Evolutionary conservation across 1,139 yeast genomes (phyloP).

Genomic region (Candida neerlandica): DNA sequence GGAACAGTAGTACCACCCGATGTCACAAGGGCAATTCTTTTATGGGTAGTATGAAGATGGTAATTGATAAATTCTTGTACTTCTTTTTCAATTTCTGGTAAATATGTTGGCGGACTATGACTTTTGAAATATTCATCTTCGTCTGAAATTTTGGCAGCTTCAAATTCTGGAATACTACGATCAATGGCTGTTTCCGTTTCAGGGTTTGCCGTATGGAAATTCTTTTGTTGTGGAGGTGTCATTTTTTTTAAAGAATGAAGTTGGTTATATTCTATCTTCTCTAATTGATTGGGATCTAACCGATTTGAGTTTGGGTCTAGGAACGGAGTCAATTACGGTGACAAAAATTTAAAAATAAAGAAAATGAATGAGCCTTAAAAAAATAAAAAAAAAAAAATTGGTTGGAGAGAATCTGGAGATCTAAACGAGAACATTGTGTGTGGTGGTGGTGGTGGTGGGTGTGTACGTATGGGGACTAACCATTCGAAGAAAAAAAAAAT

Average conservation of each 20-base stretch:
- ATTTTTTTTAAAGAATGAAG: not conserved
- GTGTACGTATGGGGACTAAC: not conserved
- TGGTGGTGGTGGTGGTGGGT: not conserved
- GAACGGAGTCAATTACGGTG: too few relatives aligned
- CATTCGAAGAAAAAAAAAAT: not conserved
- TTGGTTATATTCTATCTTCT: too few relatives aligned
- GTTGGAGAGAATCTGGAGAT: constrained; percentile 1
- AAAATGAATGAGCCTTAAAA: not conserved
- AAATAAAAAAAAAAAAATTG: not conserved
- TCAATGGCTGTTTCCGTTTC: constrained; percentile 77
- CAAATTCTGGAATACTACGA: constrained; percentile 71
- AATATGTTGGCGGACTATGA: constrained; percentile 74
- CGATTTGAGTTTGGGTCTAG: not conserved
- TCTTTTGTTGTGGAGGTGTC: constrained; percentile 22
- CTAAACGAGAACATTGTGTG: not conserved
- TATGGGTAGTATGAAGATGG: constrained; percentile 39
- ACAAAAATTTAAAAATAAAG: too few relatives aligned
- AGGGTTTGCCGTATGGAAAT: constrained; percentile 67
- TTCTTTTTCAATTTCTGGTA: constrained; percentile 59
- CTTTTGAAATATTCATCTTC: constrained; percentile 75
- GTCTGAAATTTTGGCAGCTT: constrained; percentile 72
- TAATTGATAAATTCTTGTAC: constrained; percentile 60
- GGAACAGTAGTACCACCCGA: constrained; percentile 99
- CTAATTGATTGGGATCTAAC: not conserved
- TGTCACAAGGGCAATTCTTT: constrained; percentile 77